phyloP scores from a whole-genome alignment of 768 basidiomycete species.

The Pisolithus marmoratus region DNA sequence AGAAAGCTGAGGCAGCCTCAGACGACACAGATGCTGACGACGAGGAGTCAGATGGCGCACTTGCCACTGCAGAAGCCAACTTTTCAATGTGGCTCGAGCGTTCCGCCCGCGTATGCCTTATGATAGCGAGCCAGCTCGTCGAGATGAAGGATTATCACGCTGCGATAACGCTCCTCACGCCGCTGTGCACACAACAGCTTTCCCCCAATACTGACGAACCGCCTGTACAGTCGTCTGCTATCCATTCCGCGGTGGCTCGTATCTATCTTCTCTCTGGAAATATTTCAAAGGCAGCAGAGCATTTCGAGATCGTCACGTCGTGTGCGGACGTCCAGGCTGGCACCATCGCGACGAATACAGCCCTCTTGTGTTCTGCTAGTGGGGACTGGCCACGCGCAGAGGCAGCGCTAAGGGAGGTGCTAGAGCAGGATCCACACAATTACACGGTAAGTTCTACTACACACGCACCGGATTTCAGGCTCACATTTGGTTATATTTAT shows the following conservation, averaged over 20 bases:
- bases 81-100: conserved; percentile 81
- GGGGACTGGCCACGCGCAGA: conserved; percentile 64
- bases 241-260: conserved; percentile 66
- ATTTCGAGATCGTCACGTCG: conserved; percentile 40
- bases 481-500: background rate
- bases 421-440: conserved; percentile 54
- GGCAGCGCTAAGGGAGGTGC: conserved; percentile 35
- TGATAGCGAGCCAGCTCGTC: conserved; percentile 74
- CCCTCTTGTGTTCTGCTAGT: conserved; percentile 57
- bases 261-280: conserved; percentile 74
- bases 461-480: background rate
- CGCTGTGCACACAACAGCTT: conserved; percentile 46
- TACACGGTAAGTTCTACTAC: conserved; percentile 48
- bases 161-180: conserved; percentile 61
- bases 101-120: conserved; percentile 66
- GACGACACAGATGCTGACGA: background rate
- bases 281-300: conserved; percentile 49
- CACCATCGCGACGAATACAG: conserved; percentile 56
- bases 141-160: conserved; percentile 84
- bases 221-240: conserved; percentile 39
- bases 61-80: conserved; percentile 25
- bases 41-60: conserved; percentile 11
- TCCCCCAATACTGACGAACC: conserved; percentile 2
- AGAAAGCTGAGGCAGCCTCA: background rate
- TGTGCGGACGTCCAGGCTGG: conserved; percentile 41